These are phyloP conservation scores for Nakazawaea ernobii DNA, from an alignment of 805 yeast species.

Conservation along the genomic window DNA sequence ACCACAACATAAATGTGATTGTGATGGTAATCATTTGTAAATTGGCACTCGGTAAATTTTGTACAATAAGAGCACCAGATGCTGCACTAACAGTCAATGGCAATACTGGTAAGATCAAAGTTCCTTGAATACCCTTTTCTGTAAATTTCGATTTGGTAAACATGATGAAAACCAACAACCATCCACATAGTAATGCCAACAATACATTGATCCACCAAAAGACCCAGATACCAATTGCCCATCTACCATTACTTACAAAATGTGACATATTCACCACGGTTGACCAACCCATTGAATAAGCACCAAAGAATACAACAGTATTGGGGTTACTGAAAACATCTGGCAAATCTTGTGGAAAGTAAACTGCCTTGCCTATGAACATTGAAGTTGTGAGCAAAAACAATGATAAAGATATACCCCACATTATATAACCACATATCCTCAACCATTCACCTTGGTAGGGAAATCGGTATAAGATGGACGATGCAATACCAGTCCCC, in stretches of 20 bases:
- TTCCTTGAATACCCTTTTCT: constrained; percentile 43
- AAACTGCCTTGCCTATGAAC: constrained; percentile 33
- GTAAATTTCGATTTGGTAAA: constrained; percentile 27
- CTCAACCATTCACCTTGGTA: constrained; percentile 55
- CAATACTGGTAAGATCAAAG: constrained; percentile 69
- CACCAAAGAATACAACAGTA: constrained; percentile 64
- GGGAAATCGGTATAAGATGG: constrained; percentile 60
- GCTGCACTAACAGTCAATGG: constrained; percentile 73
- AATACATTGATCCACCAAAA: constrained; percentile 72
- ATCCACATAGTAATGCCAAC: constrained; percentile 51
- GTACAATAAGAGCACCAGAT: constrained; percentile 53
- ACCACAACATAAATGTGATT: constrained; percentile 56
- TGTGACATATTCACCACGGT: constrained; percentile 58
- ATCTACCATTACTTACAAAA: constrained; percentile 33
- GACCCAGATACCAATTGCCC: constrained; percentile 48
- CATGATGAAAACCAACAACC: constrained; percentile 53
- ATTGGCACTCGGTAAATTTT: constrained; percentile 33
- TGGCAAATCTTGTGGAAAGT: constrained; percentile 20
- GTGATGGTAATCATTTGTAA: constrained; percentile 48
- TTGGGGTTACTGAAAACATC: constrained; percentile 32
- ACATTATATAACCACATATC: constrained; percentile 55
- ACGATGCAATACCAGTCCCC: constrained; percentile 77
- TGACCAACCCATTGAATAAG: constrained; percentile 73
- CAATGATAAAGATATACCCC: constrained; percentile 48
- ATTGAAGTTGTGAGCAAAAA: constrained; percentile 37